Conservation (phyloP, 768 basidiomycete species). For the Tulasnella sp. region DNA sequence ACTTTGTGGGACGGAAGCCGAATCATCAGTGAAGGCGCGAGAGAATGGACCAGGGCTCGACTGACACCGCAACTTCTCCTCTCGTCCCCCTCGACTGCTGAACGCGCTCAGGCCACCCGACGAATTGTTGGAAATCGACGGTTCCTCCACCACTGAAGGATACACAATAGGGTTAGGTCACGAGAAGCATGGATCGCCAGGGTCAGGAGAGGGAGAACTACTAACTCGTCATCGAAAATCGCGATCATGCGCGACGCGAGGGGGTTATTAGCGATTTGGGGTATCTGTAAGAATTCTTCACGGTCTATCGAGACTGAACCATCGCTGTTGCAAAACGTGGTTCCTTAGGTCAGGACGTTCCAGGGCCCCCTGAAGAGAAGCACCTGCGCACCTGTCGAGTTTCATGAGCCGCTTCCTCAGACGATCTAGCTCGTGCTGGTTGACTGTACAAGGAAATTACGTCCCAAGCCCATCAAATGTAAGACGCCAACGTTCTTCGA, state of each 20-base stretch:
- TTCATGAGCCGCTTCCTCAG: constrained; percentile 99
- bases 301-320: constrained; percentile 98
- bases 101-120: constrained; percentile 97
- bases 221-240: constrained; percentile 99
- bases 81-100: constrained; percentile 92
- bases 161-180: neutral
- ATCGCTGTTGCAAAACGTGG: constrained; percentile 57
- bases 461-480: neutral
- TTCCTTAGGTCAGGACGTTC: constrained; percentile 1
- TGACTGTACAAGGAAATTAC: constrained; percentile 61
- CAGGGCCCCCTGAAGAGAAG: neutral
- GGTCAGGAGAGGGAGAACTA: constrained; percentile 45
- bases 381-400: constrained; percentile 76
- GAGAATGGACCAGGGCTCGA: constrained; percentile 37
- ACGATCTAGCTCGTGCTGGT: constrained; percentile 87
- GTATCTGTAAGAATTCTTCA: constrained; percentile 98
- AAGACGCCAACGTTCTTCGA: neutral
- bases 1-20: constrained; percentile 54
- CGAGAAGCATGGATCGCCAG: neutral
- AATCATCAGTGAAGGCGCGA: constrained; percentile 26
- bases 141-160: constrained; percentile 86
- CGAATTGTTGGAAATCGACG: constrained; percentile 99
- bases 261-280: constrained; percentile 97
- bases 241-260: constrained; percentile 97
- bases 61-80: constrained; percentile 95